Percentiles rank a stretch among this genome's conserved stretches.
These are phyloP conservation scores for Beauveria scarabaeidicola DNA, from an alignment of 2,329 filamentous ascomycete genomes.

Conservation along the genomic window DNA sequence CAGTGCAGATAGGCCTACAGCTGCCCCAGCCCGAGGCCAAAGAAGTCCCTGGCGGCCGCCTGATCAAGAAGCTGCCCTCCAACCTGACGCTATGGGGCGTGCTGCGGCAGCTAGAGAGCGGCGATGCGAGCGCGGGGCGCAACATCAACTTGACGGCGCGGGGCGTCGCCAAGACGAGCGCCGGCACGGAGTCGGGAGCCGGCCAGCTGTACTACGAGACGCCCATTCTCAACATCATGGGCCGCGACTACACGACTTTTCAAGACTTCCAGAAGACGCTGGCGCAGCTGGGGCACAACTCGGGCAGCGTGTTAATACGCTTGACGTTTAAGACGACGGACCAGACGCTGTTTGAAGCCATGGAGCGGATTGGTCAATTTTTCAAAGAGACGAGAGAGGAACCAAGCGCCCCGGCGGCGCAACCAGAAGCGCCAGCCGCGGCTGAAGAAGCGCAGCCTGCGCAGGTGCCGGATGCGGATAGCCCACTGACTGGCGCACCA, in stretches of 20 bases:
- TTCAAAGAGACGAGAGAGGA: slow-evolving; percentile 51
- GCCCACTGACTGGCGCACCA: background rate
- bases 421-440: slow-evolving; percentile 7
- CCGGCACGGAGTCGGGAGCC: slow-evolving; percentile 45
- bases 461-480: background rate
- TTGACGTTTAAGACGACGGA: slow-evolving; percentile 69
- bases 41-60: slow-evolving; percentile 53
- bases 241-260: slow-evolving; percentile 67
- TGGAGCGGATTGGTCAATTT: slow-evolving; percentile 69
- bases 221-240: slow-evolving; percentile 77
- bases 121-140: slow-evolving; percentile 49
- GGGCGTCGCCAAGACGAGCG: slow-evolving; percentile 56
- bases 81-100: slow-evolving; percentile 85
- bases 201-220: slow-evolving; percentile 84
- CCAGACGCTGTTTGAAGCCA: slow-evolving; percentile 74
- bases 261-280: slow-evolving; percentile 82
- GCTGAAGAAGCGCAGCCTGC: slow-evolving; percentile 3
- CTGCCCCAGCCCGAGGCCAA: slow-evolving; percentile 63
- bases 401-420: slow-evolving; percentile 24
- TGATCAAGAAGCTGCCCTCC: slow-evolving; percentile 80
- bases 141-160: slow-evolving; percentile 77
- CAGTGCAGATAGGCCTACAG: slow-evolving; percentile 82
- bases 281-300: slow-evolving; percentile 77
- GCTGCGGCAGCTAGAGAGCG: slow-evolving; percentile 81
- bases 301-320: slow-evolving; percentile 70